A percentile compares a stretch with the other conserved stretches of the same genome.
These are phyloP conservation scores for Debaryomyces singareniensis DNA, from an alignment of 1,139 yeast genomes.

Conservation along the genomic window DNA sequence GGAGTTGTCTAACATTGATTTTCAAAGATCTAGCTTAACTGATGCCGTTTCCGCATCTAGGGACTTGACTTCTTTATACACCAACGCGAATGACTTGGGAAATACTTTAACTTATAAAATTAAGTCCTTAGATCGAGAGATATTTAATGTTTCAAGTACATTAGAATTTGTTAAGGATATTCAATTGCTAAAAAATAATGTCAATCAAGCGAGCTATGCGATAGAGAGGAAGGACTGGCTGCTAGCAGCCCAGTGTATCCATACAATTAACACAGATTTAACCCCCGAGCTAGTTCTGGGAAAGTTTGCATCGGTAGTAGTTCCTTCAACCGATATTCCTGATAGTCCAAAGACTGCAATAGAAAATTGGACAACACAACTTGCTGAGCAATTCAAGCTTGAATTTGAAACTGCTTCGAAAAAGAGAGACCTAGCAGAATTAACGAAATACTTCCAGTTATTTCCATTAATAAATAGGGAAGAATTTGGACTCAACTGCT, in stretches of 20 bases:
- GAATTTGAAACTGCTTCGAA: slow-evolving; percentile 70
- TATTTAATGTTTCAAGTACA: slow-evolving; percentile 59
- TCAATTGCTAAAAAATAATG: slow-evolving; percentile 54
- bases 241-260: slow-evolving; percentile 61
- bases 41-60: slow-evolving; percentile 33
- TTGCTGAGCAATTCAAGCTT: slow-evolving; percentile 50
- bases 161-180: slow-evolving; percentile 61
- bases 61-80: slow-evolving; percentile 44
- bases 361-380: slow-evolving; percentile 49
- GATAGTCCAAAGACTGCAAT: slow-evolving; percentile 63
- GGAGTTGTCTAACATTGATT: slow-evolving; percentile 31
- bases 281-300: slow-evolving; percentile 53
- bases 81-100: slow-evolving; percentile 62
- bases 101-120: slow-evolving; percentile 63
- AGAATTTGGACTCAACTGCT: slow-evolving; percentile 67
- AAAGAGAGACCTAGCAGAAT: slow-evolving; percentile 55
- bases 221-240: slow-evolving; percentile 66
- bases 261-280: slow-evolving; percentile 42
- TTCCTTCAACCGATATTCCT: slow-evolving; percentile 90
- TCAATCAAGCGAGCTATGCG: slow-evolving; percentile 63
- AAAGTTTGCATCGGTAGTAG: slow-evolving; percentile 71
- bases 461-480: slow-evolving; percentile 82
- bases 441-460: slow-evolving; percentile 75
- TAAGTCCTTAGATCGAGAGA: slow-evolving; percentile 64
- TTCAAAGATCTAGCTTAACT: slow-evolving; percentile 32